These are phyloP conservation scores for Cercospora brassicicola DNA, from an alignment of 2,329 filamentous ascomycete genomes.

Conservation along the genomic window DNA sequence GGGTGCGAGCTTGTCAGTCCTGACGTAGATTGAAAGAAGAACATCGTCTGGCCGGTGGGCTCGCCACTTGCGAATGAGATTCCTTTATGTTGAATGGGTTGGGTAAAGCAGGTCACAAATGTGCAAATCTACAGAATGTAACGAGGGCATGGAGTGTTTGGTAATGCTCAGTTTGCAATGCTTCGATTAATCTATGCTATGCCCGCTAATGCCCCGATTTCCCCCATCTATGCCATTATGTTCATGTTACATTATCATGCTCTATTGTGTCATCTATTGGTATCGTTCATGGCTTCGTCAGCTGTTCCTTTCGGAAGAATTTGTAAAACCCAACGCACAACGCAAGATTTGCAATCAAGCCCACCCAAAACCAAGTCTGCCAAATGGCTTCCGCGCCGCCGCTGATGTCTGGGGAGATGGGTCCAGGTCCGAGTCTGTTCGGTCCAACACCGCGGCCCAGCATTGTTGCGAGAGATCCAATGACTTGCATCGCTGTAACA, in stretches of 20 bases:
- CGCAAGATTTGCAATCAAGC: constrained; percentile 24
- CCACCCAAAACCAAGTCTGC: constrained; percentile 31
- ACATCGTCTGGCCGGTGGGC: not conserved
- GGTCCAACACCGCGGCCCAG: constrained; percentile 60
- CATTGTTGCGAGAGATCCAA: constrained; percentile 62
- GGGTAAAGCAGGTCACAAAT: no score
- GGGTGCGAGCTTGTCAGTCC: not conserved
- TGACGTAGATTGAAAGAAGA: not conserved
- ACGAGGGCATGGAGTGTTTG: not conserved
- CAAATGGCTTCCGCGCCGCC: constrained; percentile 42
- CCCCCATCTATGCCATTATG: not conserved
- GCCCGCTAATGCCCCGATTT: not conserved
- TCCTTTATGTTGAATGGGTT: not conserved
- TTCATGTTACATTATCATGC: not conserved
- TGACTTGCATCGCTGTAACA: constrained; percentile 59
- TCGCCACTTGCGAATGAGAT: not conserved
- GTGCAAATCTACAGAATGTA: not conserved
- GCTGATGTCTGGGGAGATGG: constrained; percentile 62
- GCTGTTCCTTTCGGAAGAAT: constrained; percentile 31
- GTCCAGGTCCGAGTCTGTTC: constrained; percentile 60
- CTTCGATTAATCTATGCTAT: not conserved
- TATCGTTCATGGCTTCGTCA: constrained; percentile 26
- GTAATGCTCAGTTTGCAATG: not conserved
- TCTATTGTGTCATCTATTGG: not conserved
- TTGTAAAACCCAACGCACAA: constrained; percentile 30